Evolutionary conservation across 345 rosid species (phyloP).

Genomic region (Pistacia atlantica): DNA sequence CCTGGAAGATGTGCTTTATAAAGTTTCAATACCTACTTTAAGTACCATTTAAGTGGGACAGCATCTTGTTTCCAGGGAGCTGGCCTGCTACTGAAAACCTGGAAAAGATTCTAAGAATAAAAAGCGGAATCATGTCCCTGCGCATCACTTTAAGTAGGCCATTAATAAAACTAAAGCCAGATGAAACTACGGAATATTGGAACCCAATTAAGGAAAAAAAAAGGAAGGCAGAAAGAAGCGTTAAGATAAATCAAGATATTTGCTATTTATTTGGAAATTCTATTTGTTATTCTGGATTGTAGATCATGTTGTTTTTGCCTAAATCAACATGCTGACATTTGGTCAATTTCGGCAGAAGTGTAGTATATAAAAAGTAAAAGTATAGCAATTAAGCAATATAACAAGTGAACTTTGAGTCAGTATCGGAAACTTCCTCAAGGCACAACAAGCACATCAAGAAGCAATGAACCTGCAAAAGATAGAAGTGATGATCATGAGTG

Average conservation of each 20-base stretch:
- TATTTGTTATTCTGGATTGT: not conserved
- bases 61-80: not conserved
- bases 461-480: constrained; percentile 3
- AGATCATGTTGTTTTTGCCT: too few relatives aligned
- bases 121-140: not conserved
- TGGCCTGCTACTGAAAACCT: not conserved
- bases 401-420: not conserved
- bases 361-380: too few relatives aligned
- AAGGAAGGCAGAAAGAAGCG: too few relatives aligned
- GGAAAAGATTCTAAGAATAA: not conserved
- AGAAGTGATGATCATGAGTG: not conserved
- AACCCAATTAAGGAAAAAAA: not conserved
- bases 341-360: not conserved
- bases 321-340: not conserved
- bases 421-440: not conserved
- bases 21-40: not conserved
- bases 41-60: not conserved
- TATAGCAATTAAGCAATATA: not conserved
- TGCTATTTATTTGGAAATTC: not conserved
- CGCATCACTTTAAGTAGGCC: not conserved
- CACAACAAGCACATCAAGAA: not conserved
- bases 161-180: too few relatives aligned
- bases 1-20: not conserved
- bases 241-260: not conserved
- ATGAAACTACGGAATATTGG: not conserved